Base-by-base conservation (phyloP, 352 stramenopile species). In the Phytophthora kernoviae region DNA sequence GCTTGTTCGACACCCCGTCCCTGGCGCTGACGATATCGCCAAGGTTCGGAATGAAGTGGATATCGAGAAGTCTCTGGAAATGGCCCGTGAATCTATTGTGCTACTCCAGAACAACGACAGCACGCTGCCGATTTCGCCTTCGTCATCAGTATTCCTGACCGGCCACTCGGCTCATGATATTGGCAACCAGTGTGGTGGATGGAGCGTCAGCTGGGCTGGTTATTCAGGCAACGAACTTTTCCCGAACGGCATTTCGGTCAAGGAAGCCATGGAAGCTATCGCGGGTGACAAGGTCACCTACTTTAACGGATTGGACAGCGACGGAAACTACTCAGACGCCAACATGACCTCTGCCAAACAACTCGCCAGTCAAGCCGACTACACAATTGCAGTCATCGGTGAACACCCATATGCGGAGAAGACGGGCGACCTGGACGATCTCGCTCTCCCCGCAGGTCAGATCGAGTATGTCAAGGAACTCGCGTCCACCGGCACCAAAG, bases 351-450 rank as follows among this genome's bases (percentile, higher is more conserved):
- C 62, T 12, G 85, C 63, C 18, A 93, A 86, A 57, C n/a, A 65
- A 4, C 53, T 75, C 11, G 83, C 83, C 5, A 65, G 55, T 2
- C 43, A 71, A 10, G 54, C 75, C 0, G 47, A 71, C 2, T 87
- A 90, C 68, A 87, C 84, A 0, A 64, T 96, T 17, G 71, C 87
- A 1, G 84, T 75, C 20, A 79, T 96, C 14, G 87, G 88, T 32
- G 88, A 96, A 55, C 49, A 33, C 8, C 48, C 75, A 0, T 96
- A 96, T 51, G 66, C 86, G 1, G 87, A 96, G 54, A 96, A 95
- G 45, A 67, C 77, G 0, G 88, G 88, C 10, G 88, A 96, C 54
- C 76, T 96, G 17, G 44, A 90, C 20, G 73, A 93, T 27, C 46
- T 93, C 0, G 67, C 68, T 0, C 70, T 95, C 14, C 77, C 87